These are phyloP conservation scores for Phytophthora ramorum DNA, from an alignment of 352 stramenopile species.

Conservation along the genomic window DNA sequence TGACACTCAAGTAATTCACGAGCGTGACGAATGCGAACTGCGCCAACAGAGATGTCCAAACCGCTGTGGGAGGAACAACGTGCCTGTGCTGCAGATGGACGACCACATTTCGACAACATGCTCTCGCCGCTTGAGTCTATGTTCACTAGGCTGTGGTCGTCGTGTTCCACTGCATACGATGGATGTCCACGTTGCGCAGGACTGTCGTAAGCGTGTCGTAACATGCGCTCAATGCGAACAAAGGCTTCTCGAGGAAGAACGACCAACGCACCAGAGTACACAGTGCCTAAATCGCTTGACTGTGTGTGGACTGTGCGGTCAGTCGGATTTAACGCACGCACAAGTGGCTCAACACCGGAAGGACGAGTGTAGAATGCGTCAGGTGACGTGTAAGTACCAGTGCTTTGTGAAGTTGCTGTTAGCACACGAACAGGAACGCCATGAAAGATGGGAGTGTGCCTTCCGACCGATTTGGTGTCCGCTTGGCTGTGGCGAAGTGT, in stretches of 20 bases:
- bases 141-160: slow-evolving; percentile 55
- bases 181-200: slow-evolving; percentile 33
- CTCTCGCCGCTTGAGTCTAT: slow-evolving; percentile 41
- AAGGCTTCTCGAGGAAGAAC: slow-evolving; percentile 46
- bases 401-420: slow-evolving; percentile 59
- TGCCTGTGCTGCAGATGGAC: slow-evolving; percentile 48
- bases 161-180: slow-evolving; percentile 60
- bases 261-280: slow-evolving; percentile 34
- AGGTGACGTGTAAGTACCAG: slow-evolving; percentile 55
- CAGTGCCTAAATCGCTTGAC: slow-evolving; percentile 56
- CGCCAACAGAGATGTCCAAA: slow-evolving; percentile 59
- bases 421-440: slow-evolving; percentile 60
- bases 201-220: slow-evolving; percentile 58
- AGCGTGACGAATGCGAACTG: slow-evolving; percentile 60
- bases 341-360: slow-evolving; percentile 51
- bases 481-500: slow-evolving; percentile 60
- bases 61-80: slow-evolving; percentile 46
- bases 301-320: slow-evolving; percentile 61
- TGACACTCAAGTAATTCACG: slow-evolving; percentile 48
- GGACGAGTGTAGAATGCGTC: slow-evolving; percentile 65
- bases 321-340: slow-evolving; percentile 40
- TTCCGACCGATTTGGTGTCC: slow-evolving; percentile 72
- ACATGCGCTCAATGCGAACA: slow-evolving; percentile 44
- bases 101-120: slow-evolving; percentile 48
- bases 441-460: slow-evolving; percentile 70